A percentile compares a stretch with the other conserved stretches of the same genome.
Evolutionary conservation across 1,284 basidiomycete species (phyloP).

Genomic region (Anthracocystis setariae): DNA sequence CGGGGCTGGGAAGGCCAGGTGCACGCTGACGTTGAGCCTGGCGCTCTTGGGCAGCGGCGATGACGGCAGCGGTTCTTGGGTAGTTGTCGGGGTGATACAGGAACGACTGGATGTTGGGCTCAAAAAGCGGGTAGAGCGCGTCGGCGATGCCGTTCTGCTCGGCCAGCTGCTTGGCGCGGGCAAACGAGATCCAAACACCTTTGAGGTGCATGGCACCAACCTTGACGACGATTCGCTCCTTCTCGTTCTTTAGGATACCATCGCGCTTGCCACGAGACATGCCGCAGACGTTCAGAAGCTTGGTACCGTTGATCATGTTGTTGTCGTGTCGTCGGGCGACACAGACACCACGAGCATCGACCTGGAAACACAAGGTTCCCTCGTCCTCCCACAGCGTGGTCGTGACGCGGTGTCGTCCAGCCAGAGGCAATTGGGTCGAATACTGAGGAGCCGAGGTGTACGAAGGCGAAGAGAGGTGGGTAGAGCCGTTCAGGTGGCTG

Average conservation of each 20-base stretch:
- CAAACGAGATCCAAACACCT: conserved; percentile 68
- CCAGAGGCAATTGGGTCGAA: conserved; percentile 62
- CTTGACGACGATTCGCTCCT: conserved; percentile 68
- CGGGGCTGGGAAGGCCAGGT: conserved; percentile 49
- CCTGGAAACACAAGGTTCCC: conserved; percentile 67
- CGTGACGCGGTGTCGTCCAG: conserved; percentile 64
- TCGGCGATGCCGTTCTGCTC: conserved; percentile 66
- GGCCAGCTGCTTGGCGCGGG: conserved; percentile 64
- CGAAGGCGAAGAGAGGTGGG: conserved; percentile 52
- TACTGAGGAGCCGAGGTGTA: conserved; percentile 63
- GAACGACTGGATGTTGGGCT: conserved; percentile 67
- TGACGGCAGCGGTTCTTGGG: conserved; percentile 65
- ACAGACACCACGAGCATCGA: conserved; percentile 65
- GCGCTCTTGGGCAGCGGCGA: conserved; percentile 66
- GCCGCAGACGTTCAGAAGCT: conserved; percentile 66
- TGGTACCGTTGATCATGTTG: conserved; percentile 68
- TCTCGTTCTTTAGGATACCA: conserved; percentile 67
- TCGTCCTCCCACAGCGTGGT: conserved; percentile 68
- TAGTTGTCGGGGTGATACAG: conserved; percentile 68
- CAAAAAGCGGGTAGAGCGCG: conserved; percentile 66
- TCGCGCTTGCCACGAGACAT: conserved; percentile 68
- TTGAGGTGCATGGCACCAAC: conserved; percentile 67
- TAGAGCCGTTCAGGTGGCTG: conserved; percentile 50
- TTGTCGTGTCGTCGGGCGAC: conserved; percentile 67
- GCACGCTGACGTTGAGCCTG: conserved; percentile 57